Percentiles rank a stretch among this genome's conserved stretches.
Evolutionary conservation across 371 early-diverging fungal species (phyloP).

Genomic region (Syncephalastrum sp.): DNA sequence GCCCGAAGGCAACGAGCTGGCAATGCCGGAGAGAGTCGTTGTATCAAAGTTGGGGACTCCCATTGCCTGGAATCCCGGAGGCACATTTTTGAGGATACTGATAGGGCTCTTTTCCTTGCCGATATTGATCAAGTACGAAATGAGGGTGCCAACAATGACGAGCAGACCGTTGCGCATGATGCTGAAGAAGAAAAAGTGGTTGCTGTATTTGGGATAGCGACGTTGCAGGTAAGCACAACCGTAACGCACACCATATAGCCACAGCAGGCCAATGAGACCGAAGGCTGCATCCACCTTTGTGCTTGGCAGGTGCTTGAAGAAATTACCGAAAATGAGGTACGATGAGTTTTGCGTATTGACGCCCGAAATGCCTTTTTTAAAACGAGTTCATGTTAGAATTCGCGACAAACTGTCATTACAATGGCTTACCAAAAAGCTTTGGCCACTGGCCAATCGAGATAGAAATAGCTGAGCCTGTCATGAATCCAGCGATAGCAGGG

Average conservation of each 20-base stretch:
- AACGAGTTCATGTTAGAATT: too few species aligned
- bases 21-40: conserved; percentile 39
- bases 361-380: conserved; percentile 44
- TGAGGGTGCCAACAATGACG: conserved; percentile 43
- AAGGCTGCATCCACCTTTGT: conserved; percentile 52
- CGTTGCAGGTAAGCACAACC: conserved; percentile 27
- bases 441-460: conserved; percentile 78
- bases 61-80: conserved; percentile 66
- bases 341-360: conserved; percentile 60
- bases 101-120: conserved; percentile 40
- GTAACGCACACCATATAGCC: conserved; percentile 48
- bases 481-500: conserved; percentile 69
- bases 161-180: conserved; percentile 51
- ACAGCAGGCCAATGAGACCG: conserved; percentile 44
- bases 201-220: conserved; percentile 43
- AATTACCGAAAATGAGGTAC: conserved; percentile 56
- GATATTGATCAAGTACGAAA: conserved; percentile 43
- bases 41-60: conserved; percentile 44
- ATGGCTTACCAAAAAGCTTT: conserved; percentile 55
- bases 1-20: conserved; percentile 58
- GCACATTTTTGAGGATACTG: conserved; percentile 68
- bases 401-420: too few species aligned
- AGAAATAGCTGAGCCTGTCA: conserved; percentile 71
- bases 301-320: conserved; percentile 42
- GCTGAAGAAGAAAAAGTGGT: conserved; percentile 46